These are phyloP conservation scores for Beauveria sp. DNA, from an alignment of 2,329 filamentous ascomycete genomes.

Conservation along the genomic window DNA sequence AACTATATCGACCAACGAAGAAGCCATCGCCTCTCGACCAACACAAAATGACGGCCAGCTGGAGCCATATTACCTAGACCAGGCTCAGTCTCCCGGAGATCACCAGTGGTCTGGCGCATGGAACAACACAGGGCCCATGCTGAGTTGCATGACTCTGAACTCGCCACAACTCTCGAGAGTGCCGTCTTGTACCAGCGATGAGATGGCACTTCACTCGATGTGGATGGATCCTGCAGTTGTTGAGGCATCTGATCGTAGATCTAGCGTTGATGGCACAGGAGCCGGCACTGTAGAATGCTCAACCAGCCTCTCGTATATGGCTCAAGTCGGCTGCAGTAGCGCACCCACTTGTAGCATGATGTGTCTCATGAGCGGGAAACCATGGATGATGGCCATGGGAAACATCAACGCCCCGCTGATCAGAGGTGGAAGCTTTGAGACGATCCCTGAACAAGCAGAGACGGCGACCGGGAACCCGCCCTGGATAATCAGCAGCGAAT, in stretches of 20 bases:
- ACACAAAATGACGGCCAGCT: background rate
- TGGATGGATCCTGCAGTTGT: background rate
- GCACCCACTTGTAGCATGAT: background rate
- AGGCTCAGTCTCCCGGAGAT: background rate
- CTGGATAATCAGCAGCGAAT: background rate
- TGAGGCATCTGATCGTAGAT: conserved; percentile 5
- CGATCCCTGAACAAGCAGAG: background rate
- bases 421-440: background rate
- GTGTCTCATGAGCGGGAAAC: background rate
- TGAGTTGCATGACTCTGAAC: background rate
- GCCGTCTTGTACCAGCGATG: conserved; percentile 6
- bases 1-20: conserved; percentile 2
- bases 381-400: background rate
- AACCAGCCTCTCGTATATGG: background rate
- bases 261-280: conserved; percentile 2
- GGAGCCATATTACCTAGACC: background rate
- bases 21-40: background rate
- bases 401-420: background rate
- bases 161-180: conserved; percentile 4
- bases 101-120: conserved; percentile 1
- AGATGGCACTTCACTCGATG: conserved; percentile 1
- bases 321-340: conserved; percentile 4
- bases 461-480: background rate
- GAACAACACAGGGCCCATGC: background rate
- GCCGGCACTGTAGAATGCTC: background rate